A percentile compares a stretch with the other conserved stretches of the same genome.
Conservation (phyloP, 768 basidiomycete species). For the Filobasidium wieringae region DNA sequence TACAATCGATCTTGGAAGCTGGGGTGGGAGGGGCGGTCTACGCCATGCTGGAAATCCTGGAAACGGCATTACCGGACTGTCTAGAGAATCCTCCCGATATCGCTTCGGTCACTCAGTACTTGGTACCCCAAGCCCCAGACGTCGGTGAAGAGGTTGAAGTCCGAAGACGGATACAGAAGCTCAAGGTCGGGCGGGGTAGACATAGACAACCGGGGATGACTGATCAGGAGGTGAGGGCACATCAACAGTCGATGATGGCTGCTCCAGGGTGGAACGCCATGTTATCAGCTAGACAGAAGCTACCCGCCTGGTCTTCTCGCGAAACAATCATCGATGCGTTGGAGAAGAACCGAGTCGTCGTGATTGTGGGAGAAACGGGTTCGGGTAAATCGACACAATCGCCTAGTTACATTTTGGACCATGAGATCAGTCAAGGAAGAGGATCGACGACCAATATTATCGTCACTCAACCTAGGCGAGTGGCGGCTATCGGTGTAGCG, state of each 20-base stretch:
- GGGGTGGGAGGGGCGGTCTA: constrained; percentile 62
- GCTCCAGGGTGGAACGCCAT: constrained; percentile 50
- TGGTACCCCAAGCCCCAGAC: constrained; percentile 40
- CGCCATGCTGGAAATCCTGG: constrained; percentile 51
- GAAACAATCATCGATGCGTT: constrained; percentile 54
- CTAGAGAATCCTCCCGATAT: constrained; percentile 59
- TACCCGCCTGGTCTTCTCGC: constrained; percentile 66
- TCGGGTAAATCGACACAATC: constrained; percentile 66
- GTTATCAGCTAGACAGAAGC: constrained; percentile 47
- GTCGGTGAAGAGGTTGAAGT: constrained; percentile 10
- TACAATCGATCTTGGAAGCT: constrained; percentile 46
- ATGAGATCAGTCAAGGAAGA: constrained; percentile 51
- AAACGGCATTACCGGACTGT: constrained; percentile 56
- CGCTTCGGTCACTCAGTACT: constrained; percentile 52
- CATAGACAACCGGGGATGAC: constrained; percentile 17
- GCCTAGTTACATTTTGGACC: constrained; percentile 81
- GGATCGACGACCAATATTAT: constrained; percentile 65
- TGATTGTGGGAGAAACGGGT: constrained; percentile 77
- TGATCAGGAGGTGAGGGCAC: constrained; percentile 28
- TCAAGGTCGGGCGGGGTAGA: not conserved
- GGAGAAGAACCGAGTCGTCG: constrained; percentile 53
- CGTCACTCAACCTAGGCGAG: constrained; percentile 77
- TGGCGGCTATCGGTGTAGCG: constrained; percentile 80
- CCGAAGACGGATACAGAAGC: not conserved
- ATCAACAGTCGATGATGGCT: constrained; percentile 46